These are phyloP conservation scores for Xylariaceae sp. DNA, from an alignment of 2,329 filamentous ascomycete species.

Conservation along the genomic window DNA sequence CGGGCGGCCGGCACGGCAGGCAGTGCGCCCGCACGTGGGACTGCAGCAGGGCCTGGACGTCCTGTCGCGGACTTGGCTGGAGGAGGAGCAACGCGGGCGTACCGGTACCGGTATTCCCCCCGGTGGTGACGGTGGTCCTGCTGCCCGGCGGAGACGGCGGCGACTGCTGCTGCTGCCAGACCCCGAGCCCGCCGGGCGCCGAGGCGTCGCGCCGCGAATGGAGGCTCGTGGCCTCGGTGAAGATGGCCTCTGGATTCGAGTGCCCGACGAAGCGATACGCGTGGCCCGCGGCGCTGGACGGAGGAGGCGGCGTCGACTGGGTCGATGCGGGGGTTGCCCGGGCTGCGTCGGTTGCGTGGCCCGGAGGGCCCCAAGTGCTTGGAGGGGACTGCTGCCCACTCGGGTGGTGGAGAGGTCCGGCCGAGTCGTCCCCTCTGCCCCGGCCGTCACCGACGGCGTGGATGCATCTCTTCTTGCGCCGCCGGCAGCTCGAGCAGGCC, in stretches of 20 bases:
- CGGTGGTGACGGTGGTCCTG: not conserved
- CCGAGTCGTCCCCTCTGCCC: too few species aligned
- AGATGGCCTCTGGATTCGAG: conserved; percentile 52
- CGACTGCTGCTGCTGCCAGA: conserved; percentile 38
- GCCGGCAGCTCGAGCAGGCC: conserved; percentile 48
- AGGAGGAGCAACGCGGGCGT: too few species aligned
- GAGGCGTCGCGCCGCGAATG: conserved; percentile 29
- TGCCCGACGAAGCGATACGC: conserved; percentile 48
- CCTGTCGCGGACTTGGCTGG: too few species aligned
- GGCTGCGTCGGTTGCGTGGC: too few species aligned
- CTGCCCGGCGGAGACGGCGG: not conserved
- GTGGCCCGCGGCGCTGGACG: too few species aligned
- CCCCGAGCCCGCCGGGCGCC: conserved; percentile 45
- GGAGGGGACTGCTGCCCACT: too few species aligned
- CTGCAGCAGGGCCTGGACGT: conserved; percentile 23
- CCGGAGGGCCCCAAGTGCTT: too few species aligned
- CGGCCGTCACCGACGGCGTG: conserved; percentile 2
- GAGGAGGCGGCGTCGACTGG: too few species aligned
- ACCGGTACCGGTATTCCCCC: not conserved
- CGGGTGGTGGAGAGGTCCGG: too few species aligned
- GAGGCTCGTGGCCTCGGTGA: conserved; percentile 45
- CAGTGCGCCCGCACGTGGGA: conserved; percentile 39
- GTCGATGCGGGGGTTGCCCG: too few species aligned
- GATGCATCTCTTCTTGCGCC: conserved; percentile 36
- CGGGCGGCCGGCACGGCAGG: conserved; percentile 39